Evolutionary conservation across 139 green algal species (phyloP).

Genomic region (Micractinium sp.): DNA sequence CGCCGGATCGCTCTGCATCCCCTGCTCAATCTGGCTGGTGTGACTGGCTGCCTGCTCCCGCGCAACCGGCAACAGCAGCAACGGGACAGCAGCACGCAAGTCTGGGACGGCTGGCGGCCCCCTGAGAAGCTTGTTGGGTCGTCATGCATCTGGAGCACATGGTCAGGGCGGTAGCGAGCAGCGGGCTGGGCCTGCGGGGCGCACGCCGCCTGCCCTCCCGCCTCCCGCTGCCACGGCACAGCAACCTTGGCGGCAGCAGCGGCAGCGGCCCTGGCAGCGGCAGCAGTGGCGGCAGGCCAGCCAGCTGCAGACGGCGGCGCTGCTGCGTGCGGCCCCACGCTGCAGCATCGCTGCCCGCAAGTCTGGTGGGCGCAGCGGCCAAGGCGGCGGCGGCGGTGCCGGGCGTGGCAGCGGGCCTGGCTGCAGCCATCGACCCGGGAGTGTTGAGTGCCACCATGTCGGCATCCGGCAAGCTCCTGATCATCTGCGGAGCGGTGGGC

Average conservation of each 20-base stretch:
- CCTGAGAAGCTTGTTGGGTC: too few species aligned
- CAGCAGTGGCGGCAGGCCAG: background rate
- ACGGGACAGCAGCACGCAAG: too few species aligned
- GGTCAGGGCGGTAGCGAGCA: background rate
- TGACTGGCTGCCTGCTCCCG: too few species aligned
- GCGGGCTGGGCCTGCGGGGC: background rate
- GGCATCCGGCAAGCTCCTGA: conserved; percentile 59
- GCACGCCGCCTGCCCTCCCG: conserved; percentile 4
- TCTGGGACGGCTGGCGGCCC: too few species aligned
- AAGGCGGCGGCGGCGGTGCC: background rate
- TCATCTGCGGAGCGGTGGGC: conserved; percentile 56
- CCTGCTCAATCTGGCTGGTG: too few species aligned
- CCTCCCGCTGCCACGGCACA: background rate
- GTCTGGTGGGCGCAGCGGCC: background rate
- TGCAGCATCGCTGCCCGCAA: background rate
- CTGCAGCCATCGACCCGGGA: conserved; percentile 26
- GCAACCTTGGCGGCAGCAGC: background rate
- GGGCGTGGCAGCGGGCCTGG: background rate
- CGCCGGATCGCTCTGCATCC: too few species aligned
- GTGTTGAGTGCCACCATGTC: conserved; percentile 44
- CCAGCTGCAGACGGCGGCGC: background rate
- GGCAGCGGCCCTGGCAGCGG: background rate
- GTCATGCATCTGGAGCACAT: background rate
- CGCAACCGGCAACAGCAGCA: too few species aligned
- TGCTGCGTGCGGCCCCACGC: background rate